These are phyloP conservation scores for Gremmenia infestans DNA, from an alignment of 2,329 filamentous ascomycete species.

Conservation along the genomic window DNA sequence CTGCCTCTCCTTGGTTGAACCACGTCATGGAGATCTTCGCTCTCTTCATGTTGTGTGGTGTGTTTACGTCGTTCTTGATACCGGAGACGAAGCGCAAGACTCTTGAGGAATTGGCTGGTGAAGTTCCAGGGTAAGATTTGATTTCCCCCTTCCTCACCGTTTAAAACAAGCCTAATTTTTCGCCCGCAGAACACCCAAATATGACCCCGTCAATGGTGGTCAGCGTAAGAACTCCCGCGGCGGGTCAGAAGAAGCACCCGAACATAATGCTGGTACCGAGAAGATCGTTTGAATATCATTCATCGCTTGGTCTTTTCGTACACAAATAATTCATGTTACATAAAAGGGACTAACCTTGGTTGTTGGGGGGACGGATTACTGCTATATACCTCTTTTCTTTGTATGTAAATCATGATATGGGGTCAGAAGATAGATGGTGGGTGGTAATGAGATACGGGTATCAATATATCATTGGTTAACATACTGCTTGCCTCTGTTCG, in stretches of 20 bases:
- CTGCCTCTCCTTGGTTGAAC: conserved; percentile 54
- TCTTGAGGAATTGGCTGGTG: conserved; percentile 65
- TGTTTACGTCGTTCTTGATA: conserved; percentile 63
- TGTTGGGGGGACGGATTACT: too few relatives aligned
- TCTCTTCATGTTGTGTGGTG: conserved; percentile 72
- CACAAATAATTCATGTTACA: too few relatives aligned
- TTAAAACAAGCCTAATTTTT: not conserved
- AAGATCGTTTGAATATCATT: not conserved
- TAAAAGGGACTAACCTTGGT: too few relatives aligned
- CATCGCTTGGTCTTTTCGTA: not conserved
- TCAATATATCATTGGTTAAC: too few relatives aligned
- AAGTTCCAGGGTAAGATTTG: conserved; percentile 32
- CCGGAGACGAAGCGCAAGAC: conserved; percentile 74
- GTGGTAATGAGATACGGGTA: too few relatives aligned
- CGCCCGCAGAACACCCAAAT: conserved; percentile 10
- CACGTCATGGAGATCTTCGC: conserved; percentile 75
- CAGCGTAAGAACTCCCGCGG: not conserved
- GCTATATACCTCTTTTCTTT: too few relatives aligned
- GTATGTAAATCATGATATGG: too few relatives aligned
- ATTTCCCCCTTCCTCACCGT: not conserved
- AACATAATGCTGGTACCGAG: not conserved
- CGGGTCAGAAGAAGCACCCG: conserved; percentile 1
- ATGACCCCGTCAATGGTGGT: conserved; percentile 3
- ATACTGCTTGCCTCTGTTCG: too few relatives aligned
- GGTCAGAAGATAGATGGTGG: too few relatives aligned